Conservation (phyloP, 257 asterid species). For the Linaria vulgaris region DNA sequence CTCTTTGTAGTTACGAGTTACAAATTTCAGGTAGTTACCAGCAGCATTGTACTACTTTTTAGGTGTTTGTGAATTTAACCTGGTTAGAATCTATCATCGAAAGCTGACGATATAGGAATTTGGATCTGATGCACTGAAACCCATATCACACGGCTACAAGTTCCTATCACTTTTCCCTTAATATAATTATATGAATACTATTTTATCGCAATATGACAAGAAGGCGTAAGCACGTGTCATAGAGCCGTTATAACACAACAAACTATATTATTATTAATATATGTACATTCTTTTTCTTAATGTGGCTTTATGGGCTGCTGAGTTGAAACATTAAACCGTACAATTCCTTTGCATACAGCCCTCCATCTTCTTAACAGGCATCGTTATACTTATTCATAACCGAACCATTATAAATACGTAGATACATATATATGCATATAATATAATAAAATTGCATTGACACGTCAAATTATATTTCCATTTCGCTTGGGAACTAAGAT, state of each 20-base stretch:
- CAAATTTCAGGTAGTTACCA: too few species aligned
- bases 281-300: too few species aligned
- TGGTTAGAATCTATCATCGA: not conserved
- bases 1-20: too few species aligned
- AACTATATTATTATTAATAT: not conserved
- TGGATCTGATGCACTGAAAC: not conserved
- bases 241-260: not conserved
- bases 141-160: not conserved
- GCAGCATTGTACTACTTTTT: not conserved
- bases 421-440: too few species aligned
- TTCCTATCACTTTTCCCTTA: not conserved
- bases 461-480: not conserved
- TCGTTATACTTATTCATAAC: not conserved
- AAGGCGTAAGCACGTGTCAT: not conserved
- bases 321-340: too few species aligned
- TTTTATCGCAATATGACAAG: not conserved
- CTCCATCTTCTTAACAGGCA: not conserved
- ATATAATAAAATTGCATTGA: conserved; percentile 8
- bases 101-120: not conserved
- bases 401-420: not conserved
- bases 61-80: not conserved
- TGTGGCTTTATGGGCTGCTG: too few species aligned
- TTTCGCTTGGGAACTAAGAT: conserved; percentile 1
- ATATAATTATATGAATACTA: not conserved
- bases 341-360: not conserved